Evolutionary conservation across 805 yeast species (phyloP).

Genomic region (Tetrapisispora iriomotensis): DNA sequence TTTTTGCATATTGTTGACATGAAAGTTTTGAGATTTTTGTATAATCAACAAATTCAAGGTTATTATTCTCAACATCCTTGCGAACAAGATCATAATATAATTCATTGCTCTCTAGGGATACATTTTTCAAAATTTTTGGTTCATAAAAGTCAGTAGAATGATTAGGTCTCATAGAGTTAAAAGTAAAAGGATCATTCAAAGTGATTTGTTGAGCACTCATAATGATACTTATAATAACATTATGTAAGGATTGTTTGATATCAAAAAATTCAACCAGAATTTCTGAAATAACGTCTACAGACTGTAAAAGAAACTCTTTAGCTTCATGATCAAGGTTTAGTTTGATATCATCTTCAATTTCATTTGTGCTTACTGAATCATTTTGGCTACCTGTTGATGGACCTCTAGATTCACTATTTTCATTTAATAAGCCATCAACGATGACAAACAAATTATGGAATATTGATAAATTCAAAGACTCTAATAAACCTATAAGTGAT

Average conservation of each 20-base stretch:
- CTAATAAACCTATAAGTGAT: slow-evolving; percentile 21
- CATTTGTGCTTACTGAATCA: background rate
- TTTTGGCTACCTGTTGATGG: background rate
- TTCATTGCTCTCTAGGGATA: slow-evolving; percentile 27
- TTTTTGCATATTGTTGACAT: slow-evolving; percentile 28
- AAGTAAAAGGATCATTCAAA: slow-evolving; percentile 65
- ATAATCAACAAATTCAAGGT: slow-evolving; percentile 28
- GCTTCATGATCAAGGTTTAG: slow-evolving; percentile 21
- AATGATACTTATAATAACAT: slow-evolving; percentile 45
- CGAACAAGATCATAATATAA: slow-evolving; percentile 39
- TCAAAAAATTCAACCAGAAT: slow-evolving; percentile 59
- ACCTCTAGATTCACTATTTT: background rate
- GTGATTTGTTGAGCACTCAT: slow-evolving; percentile 64
- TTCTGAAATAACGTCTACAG: slow-evolving; percentile 20
- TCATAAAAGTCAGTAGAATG: slow-evolving; percentile 28
- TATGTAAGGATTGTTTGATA: slow-evolving; percentile 63
- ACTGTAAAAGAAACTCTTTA: slow-evolving; percentile 25
- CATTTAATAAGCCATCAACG: background rate
- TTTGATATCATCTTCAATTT: background rate
- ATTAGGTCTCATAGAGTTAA: slow-evolving; percentile 52
- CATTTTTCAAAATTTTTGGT: slow-evolving; percentile 10
- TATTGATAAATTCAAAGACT: slow-evolving; percentile 25
- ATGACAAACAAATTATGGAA: slow-evolving; percentile 21
- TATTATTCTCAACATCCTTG: slow-evolving; percentile 35
- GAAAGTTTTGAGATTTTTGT: slow-evolving; percentile 25